Base-by-base conservation (phyloP, 83 land plant species). In the Picea abies region DNA sequence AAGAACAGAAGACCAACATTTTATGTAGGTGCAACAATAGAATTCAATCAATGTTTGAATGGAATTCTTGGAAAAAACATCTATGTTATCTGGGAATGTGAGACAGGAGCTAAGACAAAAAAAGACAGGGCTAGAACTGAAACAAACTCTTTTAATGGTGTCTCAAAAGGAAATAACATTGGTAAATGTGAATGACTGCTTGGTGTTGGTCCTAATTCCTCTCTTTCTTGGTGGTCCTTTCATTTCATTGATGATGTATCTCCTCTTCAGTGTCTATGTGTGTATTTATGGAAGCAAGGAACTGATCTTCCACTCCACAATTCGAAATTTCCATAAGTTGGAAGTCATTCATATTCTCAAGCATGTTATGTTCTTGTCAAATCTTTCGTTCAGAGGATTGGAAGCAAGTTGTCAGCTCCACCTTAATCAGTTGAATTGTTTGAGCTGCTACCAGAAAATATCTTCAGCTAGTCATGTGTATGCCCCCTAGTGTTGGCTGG, bases 131-230 rank as follows among this genome's bases (percentile, higher is more conserved):
- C 19, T 49, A 25, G 82, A 68, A 44, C 75, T 39, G 78, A 78
- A 69, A 16, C 32, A 73, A 71, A 35, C 41, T 79, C 82, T 82
- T 32, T 73, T 63, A 11, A 26, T 56, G 47, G 73, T 71, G 11
- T 69, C 25, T 32, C 85, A 83, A 84, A 66, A 73, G n/a, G 58
- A 64, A 84, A 82, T 37, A 82, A 25, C 35, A 76, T 86, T 79
- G 90, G 91, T 58, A 81, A 79, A 1, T 94, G 98, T 86, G 98
- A 97, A 76, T 97, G 99, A 98, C 76, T 97, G 82, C 81, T 97
- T 83, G 94, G 93, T 60, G 79, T 92, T 56, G 99, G 96, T 78
- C 94, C 97, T 65, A 85, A 84, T 63, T 84, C 68, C 29, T 82
- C 86, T 56, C 71, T 95, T 63, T 73, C 93, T 41, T 84, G 94